phyloP scores from a whole-genome alignment of 2,329 filamentous ascomycete species.

The Madurella mycetomatis region DNA sequence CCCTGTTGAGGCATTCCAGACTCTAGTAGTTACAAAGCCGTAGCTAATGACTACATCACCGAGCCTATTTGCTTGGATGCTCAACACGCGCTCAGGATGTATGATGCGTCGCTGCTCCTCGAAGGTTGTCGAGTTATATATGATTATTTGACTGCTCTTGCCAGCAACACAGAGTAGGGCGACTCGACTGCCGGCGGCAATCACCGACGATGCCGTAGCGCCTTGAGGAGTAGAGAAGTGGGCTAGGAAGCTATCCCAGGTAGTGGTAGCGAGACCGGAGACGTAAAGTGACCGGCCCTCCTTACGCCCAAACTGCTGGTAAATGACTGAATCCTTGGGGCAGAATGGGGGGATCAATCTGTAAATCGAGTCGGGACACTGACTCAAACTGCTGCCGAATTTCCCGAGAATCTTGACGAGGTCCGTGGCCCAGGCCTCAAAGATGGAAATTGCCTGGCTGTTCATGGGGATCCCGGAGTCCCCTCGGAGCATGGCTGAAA shows the following conservation, averaged over 20 bases:
- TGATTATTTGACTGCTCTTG: conserved; percentile 15
- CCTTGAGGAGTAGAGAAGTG: conserved; percentile 18
- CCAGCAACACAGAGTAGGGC: conserved; percentile 14
- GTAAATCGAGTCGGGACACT: conserved; percentile 33
- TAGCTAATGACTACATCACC: conserved; percentile 28
- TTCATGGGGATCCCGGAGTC: conserved; percentile 12
- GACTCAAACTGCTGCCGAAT: conserved; percentile 29
- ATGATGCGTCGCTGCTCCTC: conserved; percentile 15
- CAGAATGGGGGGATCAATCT: conserved; percentile 38
- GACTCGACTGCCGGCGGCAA: conserved; percentile 14
- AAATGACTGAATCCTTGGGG: conserved; percentile 33
- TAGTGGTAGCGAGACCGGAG: conserved; percentile 11
- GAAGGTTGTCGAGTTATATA: conserved; percentile 25
- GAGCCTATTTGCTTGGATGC: conserved; percentile 23
- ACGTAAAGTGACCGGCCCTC: conserved; percentile 20
- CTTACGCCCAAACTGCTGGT: conserved; percentile 29
- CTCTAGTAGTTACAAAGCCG: conserved; percentile 26
- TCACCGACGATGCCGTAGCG: conserved; percentile 14
- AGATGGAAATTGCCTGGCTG: conserved; percentile 21
- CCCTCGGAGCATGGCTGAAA: conserved; percentile 15
- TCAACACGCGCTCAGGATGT: conserved; percentile 23
- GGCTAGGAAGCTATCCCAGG: conserved; percentile 29
- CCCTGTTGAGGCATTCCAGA: conserved; percentile 28
- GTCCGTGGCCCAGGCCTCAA: conserved; percentile 34
- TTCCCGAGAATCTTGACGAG: conserved; percentile 35